Evolutionary conservation across 306 rosid genomes (phyloP).

Genomic region (Cucumis hystrix): DNA sequence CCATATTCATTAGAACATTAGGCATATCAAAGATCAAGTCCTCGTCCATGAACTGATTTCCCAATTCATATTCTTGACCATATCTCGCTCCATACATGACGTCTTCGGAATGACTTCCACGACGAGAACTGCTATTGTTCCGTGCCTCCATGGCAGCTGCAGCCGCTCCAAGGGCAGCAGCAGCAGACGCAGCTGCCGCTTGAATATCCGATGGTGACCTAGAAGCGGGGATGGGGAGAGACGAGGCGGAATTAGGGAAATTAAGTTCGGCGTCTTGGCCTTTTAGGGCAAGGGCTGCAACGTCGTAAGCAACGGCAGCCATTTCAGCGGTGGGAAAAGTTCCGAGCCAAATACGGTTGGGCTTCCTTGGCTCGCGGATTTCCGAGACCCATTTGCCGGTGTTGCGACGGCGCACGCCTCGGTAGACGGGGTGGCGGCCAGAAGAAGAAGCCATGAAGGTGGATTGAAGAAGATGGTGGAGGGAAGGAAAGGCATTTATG

Average conservation of each 20-base stretch:
- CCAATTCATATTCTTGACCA: neutral
- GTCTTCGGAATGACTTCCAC: neutral
- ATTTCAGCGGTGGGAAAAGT: constrained; percentile 80
- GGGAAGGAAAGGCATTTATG: constrained; percentile 33
- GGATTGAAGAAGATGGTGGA: neutral
- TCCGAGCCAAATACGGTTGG: constrained; percentile 70
- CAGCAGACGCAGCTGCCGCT: constrained; percentile 66
- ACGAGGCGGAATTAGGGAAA: constrained; percentile 71
- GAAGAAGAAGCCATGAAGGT: neutral
- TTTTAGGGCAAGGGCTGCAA: constrained; percentile 80
- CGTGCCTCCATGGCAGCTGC: constrained; percentile 34
- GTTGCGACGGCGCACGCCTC: constrained; percentile 37
- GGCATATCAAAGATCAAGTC: constrained; percentile 89
- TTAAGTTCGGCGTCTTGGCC: constrained; percentile 62
- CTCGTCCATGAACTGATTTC: constrained; percentile 45
- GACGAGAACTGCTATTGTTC: constrained; percentile 1
- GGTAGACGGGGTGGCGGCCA: constrained; percentile 25
- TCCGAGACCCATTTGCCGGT: constrained; percentile 55
- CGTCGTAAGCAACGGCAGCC: constrained; percentile 93
- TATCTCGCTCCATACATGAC: neutral
- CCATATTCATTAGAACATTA: constrained; percentile 62
- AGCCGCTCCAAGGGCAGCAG: constrained; percentile 54
- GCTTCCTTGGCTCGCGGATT: constrained; percentile 36
- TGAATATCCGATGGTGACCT: constrained; percentile 66
- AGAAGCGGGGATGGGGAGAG: constrained; percentile 73